These are phyloP conservation scores for Stylonectria norvegica DNA, from an alignment of 2,329 filamentous ascomycete genomes.

Conservation along the genomic window DNA sequence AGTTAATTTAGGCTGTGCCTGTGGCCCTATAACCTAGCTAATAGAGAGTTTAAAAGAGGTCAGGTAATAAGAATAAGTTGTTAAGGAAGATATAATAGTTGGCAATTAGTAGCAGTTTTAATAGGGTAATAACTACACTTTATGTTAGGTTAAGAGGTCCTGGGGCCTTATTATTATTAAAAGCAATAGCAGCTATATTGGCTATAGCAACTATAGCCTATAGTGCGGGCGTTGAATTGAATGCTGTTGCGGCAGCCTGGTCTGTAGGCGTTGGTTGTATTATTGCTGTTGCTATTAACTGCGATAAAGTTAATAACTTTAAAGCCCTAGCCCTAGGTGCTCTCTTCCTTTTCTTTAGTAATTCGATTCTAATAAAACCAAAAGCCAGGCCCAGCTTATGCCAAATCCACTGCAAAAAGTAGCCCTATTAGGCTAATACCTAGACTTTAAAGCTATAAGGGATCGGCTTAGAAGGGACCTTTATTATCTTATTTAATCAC, in stretches of 20 bases:
- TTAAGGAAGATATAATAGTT: conserved; percentile 5
- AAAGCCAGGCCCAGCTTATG: not conserved
- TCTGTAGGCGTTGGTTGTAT: too few species aligned
- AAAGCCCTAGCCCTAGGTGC: not conserved
- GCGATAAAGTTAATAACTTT: not conserved
- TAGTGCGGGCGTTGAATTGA: too few species aligned
- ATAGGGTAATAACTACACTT: conserved; percentile 1
- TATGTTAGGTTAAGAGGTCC: conserved; percentile 1
- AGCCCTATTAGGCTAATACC: conserved; percentile 2
- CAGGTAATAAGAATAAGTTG: conserved; percentile 3
- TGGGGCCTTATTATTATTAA: not conserved
- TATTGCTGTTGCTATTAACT: too few species aligned
- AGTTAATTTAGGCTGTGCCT: conserved; percentile 12
- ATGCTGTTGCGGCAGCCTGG: too few species aligned
- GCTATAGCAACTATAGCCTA: too few species aligned
- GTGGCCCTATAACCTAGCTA: conserved; percentile 5
- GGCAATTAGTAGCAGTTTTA: not conserved
- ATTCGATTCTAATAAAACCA: not conserved
- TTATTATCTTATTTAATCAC: conserved; percentile 2
- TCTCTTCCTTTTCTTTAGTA: conserved; percentile 2
- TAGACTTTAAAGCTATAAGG: conserved; percentile 2
- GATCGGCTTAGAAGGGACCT: conserved; percentile 1
- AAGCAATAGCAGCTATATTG: not conserved
- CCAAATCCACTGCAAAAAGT: conserved; percentile 5
- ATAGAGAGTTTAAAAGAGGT: conserved; percentile 10